phyloP scores from a whole-genome alignment of 305 asterid species.

The Fraxinus floribunda region DNA sequence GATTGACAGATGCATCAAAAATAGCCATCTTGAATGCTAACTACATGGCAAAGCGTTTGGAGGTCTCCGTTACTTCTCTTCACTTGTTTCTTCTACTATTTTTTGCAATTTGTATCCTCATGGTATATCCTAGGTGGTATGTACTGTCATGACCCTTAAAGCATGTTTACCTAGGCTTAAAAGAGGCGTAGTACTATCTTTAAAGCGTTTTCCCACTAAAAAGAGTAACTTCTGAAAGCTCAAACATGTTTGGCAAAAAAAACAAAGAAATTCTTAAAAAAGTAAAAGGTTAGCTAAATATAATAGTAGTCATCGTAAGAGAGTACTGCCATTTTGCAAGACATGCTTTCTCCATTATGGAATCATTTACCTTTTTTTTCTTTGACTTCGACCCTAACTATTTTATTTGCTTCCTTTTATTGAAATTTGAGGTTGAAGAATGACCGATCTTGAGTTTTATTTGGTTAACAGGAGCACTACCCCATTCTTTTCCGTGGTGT shows the following conservation, averaged over 20 bases:
- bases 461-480: constrained; percentile 61
- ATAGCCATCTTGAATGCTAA: constrained; percentile 92
- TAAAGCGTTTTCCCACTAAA: neutral
- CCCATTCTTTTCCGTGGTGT: constrained; percentile 96
- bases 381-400: neutral
- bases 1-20: constrained; percentile 96
- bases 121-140: neutral
- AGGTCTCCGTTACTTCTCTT: constrained; percentile 41
- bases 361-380: neutral
- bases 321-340: neutral
- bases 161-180: neutral
- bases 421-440: neutral
- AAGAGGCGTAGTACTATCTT: neutral
- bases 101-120: neutral
- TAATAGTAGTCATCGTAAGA: neutral
- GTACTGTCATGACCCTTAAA: neutral
- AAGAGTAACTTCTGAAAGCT: neutral
- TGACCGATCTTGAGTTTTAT: neutral
- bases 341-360: neutral
- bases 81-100: neutral
- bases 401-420: neutral
- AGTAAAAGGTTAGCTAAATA: neutral
- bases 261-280: neutral
- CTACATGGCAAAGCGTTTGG: constrained; percentile 93
- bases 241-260: neutral